Conservation (phyloP, 148 eudicot species). For the Dianthus caryophyllus region DNA sequence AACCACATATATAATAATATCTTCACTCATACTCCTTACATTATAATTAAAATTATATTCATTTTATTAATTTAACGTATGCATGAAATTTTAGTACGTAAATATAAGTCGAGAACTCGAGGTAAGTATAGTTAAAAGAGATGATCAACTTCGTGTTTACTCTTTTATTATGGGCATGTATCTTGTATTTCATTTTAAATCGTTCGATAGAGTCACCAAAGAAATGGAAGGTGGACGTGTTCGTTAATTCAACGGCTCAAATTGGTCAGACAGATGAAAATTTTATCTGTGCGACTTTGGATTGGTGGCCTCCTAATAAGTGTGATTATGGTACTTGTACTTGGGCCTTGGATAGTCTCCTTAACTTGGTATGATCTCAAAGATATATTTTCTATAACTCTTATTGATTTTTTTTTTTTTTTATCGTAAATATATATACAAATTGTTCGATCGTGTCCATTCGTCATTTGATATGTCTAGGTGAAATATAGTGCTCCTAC, state of each 20-base stretch:
- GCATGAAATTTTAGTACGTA: neutral
- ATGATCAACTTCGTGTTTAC: conserved; percentile 1
- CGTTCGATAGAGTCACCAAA: conserved; percentile 20
- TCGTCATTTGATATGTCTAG: no score
- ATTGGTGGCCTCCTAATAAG: conserved; percentile 80
- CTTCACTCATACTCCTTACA: no score
- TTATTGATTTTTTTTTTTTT: neutral
- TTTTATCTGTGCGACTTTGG: conserved; percentile 60
- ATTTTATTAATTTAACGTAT: no score
- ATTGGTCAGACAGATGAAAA: conserved; percentile 24
- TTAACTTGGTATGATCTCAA: conserved; percentile 45
- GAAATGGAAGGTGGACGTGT: conserved; percentile 22
- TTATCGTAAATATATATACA: neutral
- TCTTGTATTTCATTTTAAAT: conserved; percentile 18
- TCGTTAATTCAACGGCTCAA: conserved; percentile 15
- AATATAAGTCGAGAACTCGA: no score
- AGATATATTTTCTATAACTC: neutral
- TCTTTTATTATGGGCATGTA: conserved; percentile 14
- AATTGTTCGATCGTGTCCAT: no score
- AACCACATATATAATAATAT: neutral
- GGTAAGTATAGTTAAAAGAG: no score
- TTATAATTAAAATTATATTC: no score
- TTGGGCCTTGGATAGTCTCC: conserved; percentile 56
- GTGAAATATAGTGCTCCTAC: no score
- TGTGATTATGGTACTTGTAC: conserved; percentile 71